Conservation (phyloP, 1,284 basidiomycete genomes). For the Kwoniella shivajii region DNA sequence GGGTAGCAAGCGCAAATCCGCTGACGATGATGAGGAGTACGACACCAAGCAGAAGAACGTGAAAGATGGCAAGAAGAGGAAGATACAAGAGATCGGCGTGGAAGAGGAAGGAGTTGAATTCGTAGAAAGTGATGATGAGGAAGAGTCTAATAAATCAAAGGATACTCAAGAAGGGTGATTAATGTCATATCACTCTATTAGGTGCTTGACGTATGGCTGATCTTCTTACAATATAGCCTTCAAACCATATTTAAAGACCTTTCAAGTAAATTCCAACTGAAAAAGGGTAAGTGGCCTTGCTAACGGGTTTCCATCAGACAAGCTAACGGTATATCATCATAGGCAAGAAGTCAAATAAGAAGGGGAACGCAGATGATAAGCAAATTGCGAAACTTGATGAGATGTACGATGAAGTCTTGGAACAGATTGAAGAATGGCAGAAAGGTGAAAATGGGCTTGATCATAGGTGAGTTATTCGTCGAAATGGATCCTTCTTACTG, state of each 20-base stretch:
- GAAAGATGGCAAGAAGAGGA: not conserved
- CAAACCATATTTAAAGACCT: constrained; percentile 3
- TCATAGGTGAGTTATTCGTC: too few relatives aligned
- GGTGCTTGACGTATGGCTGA: not conserved
- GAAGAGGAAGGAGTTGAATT: constrained; percentile 1
- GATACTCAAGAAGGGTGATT: not conserved
- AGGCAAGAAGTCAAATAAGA: not conserved
- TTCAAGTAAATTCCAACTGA: not conserved
- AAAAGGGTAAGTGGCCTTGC: not conserved
- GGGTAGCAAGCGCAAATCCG: constrained; percentile 12
- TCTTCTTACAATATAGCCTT: not conserved
- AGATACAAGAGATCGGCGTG: constrained; percentile 3
- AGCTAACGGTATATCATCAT: too few relatives aligned
- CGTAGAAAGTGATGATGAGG: not conserved
- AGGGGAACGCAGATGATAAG: not conserved
- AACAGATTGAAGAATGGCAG: not conserved
- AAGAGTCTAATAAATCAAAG: not conserved
- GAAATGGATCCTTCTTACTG: too few relatives aligned
- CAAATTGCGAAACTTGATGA: not conserved
- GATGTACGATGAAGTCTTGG: not conserved
- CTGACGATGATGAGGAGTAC: not conserved
- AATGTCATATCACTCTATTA: not conserved
- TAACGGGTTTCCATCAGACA: not conserved
- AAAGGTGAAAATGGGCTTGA: not conserved
- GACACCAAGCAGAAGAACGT: not conserved